Conservation (phyloP, 2,329 filamentous ascomycete genomes). For the Graphiopsis chlorocephala region DNA sequence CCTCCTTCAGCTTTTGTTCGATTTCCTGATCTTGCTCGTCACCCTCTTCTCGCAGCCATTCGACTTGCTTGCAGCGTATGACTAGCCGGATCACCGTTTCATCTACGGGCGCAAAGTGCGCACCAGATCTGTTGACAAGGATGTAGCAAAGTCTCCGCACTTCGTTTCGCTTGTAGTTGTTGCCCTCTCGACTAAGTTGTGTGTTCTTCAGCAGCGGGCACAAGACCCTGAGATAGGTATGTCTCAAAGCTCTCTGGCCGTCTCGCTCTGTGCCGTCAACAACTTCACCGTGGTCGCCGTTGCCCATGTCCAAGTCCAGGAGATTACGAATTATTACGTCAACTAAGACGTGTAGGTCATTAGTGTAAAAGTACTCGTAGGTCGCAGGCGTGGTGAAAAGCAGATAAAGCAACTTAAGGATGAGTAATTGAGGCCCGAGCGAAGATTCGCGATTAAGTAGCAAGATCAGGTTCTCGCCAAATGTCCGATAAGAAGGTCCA, state of each 20-base stretch:
- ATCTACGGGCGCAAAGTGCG: slow-evolving; percentile 76
- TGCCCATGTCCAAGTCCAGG: slow-evolving; percentile 89
- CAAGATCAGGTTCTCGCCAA: slow-evolving; percentile 95
- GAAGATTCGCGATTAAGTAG: slow-evolving; percentile 91
- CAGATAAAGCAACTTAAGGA: slow-evolving; percentile 90
- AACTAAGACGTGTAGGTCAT: slow-evolving; percentile 87
- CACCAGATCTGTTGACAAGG: slow-evolving; percentile 48
- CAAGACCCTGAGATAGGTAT: slow-evolving; percentile 91
- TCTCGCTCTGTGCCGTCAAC: slow-evolving; percentile 26
- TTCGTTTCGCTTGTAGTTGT: slow-evolving; percentile 89
- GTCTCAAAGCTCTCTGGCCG: slow-evolving; percentile 59
- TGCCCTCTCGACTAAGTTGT: slow-evolving; percentile 73
- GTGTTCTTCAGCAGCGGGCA: slow-evolving; percentile 89
- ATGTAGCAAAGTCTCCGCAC: slow-evolving; percentile 72
- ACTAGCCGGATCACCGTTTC: slow-evolving; percentile 77
- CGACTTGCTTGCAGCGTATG: slow-evolving; percentile 58
- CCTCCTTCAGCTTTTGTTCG: slow-evolving; percentile 28
- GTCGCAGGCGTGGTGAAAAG: slow-evolving; percentile 89
- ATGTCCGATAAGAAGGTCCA: slow-evolving; percentile 81
- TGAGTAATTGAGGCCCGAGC: slow-evolving; percentile 90
- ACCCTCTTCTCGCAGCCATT: slow-evolving; percentile 36
- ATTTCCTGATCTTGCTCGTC: slow-evolving; percentile 30
- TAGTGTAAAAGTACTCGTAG: slow-evolving; percentile 98
- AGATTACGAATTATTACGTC: slow-evolving; percentile 96
- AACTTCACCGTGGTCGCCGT: slow-evolving; percentile 32